Conservation (phyloP, 1,139 yeast genomes). For the Candida glucosophila region DNA sequence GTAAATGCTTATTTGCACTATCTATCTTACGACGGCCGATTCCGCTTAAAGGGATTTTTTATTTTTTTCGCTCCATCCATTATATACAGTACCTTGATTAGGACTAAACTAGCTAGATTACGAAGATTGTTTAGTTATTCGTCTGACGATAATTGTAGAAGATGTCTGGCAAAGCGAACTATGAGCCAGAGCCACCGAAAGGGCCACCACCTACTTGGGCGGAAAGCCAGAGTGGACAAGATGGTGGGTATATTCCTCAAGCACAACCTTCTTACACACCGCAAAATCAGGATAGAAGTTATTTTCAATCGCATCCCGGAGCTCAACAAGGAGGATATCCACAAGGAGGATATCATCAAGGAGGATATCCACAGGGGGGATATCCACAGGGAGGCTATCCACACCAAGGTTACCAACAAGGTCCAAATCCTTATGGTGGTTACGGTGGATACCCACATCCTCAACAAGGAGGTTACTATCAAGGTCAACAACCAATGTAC, state of each 20-base stretch:
- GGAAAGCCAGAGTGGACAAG: constrained; percentile 5
- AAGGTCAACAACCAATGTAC: constrained; percentile 59
- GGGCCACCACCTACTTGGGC: constrained; percentile 43
- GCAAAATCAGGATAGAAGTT: constrained; percentile 24
- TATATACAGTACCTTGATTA: too few species aligned
- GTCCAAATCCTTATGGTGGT: too few species aligned
- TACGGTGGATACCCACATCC: constrained; percentile 19
- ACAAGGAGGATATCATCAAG: constrained; percentile 26
- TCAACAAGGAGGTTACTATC: constrained; percentile 24
- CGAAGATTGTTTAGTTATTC: too few species aligned
- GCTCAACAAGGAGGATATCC: constrained; percentile 12
- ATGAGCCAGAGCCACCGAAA: constrained; percentile 32
- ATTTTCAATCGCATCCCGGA: constrained; percentile 2
- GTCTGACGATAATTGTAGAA: too few species aligned
- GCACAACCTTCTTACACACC: constrained; percentile 27
- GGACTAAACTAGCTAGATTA: too few species aligned
- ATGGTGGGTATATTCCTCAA: constrained; percentile 21
- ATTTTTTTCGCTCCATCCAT: too few species aligned
- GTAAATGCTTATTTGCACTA: too few species aligned
- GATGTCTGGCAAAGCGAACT: too few species aligned
- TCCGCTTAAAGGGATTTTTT: too few species aligned
- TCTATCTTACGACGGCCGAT: too few species aligned
- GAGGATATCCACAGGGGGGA: constrained; percentile 11
- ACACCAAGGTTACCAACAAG: constrained; percentile 17
- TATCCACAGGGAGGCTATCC: constrained; percentile 23